Base-by-base conservation (phyloP, 2,329 filamentous ascomycete species). In the Ilyonectria mors-panacis region DNA sequence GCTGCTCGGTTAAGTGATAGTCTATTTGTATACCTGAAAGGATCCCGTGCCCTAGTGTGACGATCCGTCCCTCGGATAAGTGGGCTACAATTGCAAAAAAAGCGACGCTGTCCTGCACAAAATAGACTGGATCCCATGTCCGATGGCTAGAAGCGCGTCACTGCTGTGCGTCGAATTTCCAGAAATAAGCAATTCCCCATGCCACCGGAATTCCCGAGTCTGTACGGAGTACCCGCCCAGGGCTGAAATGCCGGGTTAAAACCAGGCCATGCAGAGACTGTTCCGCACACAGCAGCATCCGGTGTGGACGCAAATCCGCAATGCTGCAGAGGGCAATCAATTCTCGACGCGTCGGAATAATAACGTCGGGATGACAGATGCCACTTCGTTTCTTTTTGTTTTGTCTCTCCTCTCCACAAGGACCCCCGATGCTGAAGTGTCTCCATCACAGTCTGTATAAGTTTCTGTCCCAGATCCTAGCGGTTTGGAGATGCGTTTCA, bases 231-330 rank as follows among this genome's bases (percentile, higher is more conserved):
- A n/a, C 39, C 17, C 39, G 39, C 39, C n/a, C 39, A 42, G 39
- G 39, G 39, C 39, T 42, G 39, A 42, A n/a, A n/a, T 42, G 39
- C 39, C 39, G 39, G 39, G 39, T 42, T n/a, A n/a, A 42, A n/a
- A 15, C 39, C 5, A n/a, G 39, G 39, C 15, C 4, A n/a, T 6
- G 37, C 13, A 39, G 39, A 9, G 30, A 1, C 8, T 33, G 30
- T 33, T 33, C 30, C 30, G 30, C 30, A 9, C 30, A 9, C 30
- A 9, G 30, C 30, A 33, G 8, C 8, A 9, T 33, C 30, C 30
- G 30, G 8, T 33, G 8, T 9, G 30, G 30, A 33, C 8, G 30
- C 30, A 33, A 12, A 12, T 33, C 30, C 30, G 30, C 30, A 33
- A 33, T 33, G 30, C 3, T 33, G 30, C 30, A 33, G 30, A 9